Conservation (phyloP, 1,139 yeast species). For the Pichia sp. region DNA sequence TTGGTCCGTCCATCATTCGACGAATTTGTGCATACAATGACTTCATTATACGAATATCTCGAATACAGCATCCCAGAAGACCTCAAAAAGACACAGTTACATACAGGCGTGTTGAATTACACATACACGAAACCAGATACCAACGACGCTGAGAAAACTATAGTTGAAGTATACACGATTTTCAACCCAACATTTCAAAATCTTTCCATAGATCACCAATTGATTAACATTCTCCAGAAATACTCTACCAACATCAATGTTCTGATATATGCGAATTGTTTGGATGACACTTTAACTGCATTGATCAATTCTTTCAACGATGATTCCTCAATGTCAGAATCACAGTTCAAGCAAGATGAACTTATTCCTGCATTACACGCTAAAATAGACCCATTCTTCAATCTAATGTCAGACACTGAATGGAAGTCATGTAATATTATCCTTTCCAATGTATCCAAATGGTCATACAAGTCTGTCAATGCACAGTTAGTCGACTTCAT, state of each 20-base stretch:
- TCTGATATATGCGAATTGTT: not conserved
- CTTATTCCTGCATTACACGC: conserved; percentile 1
- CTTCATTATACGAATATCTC: not conserved
- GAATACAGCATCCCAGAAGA: not conserved
- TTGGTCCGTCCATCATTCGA: conserved; percentile 6
- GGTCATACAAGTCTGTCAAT: conserved; percentile 20
- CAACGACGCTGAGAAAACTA: not conserved
- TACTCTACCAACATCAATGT: not conserved
- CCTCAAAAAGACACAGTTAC: not conserved
- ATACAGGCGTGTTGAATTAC: conserved; percentile 7
- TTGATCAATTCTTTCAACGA: not conserved
- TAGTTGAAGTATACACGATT: conserved; percentile 13
- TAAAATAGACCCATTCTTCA: not conserved
- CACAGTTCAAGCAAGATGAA: not conserved
- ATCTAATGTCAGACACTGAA: not conserved
- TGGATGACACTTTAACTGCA: not conserved
- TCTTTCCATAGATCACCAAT: not conserved
- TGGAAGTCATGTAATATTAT: conserved; percentile 14
- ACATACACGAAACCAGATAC: conserved; percentile 2
- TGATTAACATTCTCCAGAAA: not conserved
- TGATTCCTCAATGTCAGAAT: not conserved
- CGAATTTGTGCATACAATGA: conserved; percentile 4
- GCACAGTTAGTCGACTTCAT: conserved; percentile 37
- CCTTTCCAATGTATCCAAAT: conserved; percentile 11
- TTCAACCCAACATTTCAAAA: not conserved